These are phyloP conservation scores for Naganishia randhawae DNA, from an alignment of 768 basidiomycete species.

Conservation along the genomic window DNA sequence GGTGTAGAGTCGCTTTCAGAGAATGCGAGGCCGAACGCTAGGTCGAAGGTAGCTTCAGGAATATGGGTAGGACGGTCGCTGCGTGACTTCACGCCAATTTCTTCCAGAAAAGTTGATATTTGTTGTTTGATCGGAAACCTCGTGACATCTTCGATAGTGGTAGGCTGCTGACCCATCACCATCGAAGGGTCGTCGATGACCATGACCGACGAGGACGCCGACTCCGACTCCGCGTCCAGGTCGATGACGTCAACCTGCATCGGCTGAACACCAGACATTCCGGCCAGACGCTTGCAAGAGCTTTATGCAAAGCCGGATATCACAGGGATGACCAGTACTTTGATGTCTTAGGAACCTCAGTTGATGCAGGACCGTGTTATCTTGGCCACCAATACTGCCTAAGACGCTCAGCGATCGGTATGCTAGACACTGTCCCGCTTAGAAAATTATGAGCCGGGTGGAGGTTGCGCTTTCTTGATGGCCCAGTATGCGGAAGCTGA, in stretches of 20 bases:
- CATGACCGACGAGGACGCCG: conserved; percentile 12
- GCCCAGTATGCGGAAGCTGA: not conserved
- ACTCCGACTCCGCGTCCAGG: conserved; percentile 16
- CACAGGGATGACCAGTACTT: conserved; percentile 21
- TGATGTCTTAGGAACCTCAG: not conserved
- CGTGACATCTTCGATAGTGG: not conserved
- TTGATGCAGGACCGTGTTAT: not conserved
- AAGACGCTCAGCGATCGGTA: conserved; percentile 1
- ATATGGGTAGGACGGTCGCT: conserved; percentile 3
- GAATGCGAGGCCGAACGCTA: conserved; percentile 3
- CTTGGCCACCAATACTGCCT: not conserved
- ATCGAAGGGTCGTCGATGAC: conserved; percentile 9
- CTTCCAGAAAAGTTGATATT: conserved; percentile 4
- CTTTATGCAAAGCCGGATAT: conserved; percentile 12
- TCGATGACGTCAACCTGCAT: conserved; percentile 24
- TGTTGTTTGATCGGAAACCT: conserved; percentile 8
- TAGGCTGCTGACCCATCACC: not conserved
- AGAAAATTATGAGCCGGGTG: conserved; percentile 13
- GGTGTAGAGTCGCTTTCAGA: not conserved
- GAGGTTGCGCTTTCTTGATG: conserved; percentile 19
- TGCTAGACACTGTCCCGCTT: conserved; percentile 1
- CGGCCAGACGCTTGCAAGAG: not conserved
- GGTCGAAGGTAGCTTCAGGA: not conserved
- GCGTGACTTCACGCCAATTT: conserved; percentile 12
- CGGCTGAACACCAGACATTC: conserved; percentile 17